Evolutionary conservation across 495 filamentous ascomycete species (phyloP), one percentile per base, ranked within the genome.

Genomic region (Xylaria venustula): DNA sequence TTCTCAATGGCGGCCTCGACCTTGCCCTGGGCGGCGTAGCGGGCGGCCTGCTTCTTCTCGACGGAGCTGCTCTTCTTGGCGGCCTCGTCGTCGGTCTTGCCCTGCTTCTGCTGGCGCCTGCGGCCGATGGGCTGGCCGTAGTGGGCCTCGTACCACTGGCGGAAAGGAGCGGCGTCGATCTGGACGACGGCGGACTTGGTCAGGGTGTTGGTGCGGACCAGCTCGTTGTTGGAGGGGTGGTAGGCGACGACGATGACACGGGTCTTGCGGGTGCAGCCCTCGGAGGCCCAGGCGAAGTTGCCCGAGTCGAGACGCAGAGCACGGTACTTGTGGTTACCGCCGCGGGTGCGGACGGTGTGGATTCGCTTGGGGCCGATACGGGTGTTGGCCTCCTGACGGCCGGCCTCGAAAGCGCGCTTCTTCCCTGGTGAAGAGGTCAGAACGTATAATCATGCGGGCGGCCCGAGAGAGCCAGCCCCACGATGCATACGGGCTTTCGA

Each of bases 151-250:
- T 96, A 98, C 94, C 94, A 98, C 84, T 98, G 95, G 75, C 94
- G 84, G 90, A 98, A 98, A 65, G 94, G 94, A 52, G 93, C 91
- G 64, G 95, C 95, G 79, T 98, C 94, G 81, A 98, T 83, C 84
- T 98, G 95, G 76, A 98, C 92, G 69, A 98, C 90, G 81, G 94
- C 93, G 68, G 92, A 90, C 83, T 92, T 95, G 84, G 94, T 98
- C 76, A 99, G 85, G 83, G 94, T 97, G 87, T 99, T 99, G 78
- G 94, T 99, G 73, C 94, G 95, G 83, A 99, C 91, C 71, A 99
- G 85, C 81, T 99, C 94, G 89, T 99, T 99, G 91, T 99, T 99
- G 76, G 94, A 98, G 54, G 94, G 95, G 80, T 99, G 94, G 88
- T 88, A 99, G 72, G 88, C 89, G 81, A 98, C 95, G 70, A 81